Base-by-base conservation (phyloP, 805 yeast species). In the Wickerhamomyces alni region DNA sequence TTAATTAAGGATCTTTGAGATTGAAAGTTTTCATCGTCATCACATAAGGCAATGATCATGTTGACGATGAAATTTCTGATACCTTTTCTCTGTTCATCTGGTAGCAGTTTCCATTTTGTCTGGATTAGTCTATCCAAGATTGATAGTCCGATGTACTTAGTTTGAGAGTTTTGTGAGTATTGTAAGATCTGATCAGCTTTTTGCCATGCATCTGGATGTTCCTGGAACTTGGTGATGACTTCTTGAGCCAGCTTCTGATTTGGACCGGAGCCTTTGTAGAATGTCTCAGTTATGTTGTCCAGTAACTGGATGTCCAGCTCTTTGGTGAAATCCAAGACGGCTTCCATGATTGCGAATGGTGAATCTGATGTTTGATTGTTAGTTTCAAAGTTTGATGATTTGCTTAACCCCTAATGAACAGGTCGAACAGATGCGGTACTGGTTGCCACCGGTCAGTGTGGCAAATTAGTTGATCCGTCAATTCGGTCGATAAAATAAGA, bases 121-220 rank as follows among this genome's bases (percentile, higher is more conserved):
- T 81, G 82, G 58, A 93, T 89, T 57, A 93, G 73, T 54, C 85
- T 87, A 65, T 93, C 96, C 54, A 93, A 69, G 44, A 93, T 85
- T 18, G 94, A 80, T 42, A 93, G 70, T 8, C 96, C 99, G 60
- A 93, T 83, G 62, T 84, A 91, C 65, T 93, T 93, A 25, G 95
- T 74, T 63, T 93, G 96, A 30, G 96, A 72, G 58, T 88, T 84
- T 36, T 69, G 66, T 3, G 95, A 80, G 46, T 68, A 71, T 50
- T 89, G 88, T 48, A 93, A 71, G 44, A 93, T 89, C 61, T 83
- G 79, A 55, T 91, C 98, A 26, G 95, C 93, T 41, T 84, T 76
- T 50, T 84, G 87, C 99, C 99, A 93, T 19, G 97, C 82, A 52
- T 91, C 96, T 3, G 93, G 94, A 61, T 88, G 84, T 46, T 87